phyloP scores from a whole-genome alignment of 306 rosid genomes.

The Lotus japonicus region DNA sequence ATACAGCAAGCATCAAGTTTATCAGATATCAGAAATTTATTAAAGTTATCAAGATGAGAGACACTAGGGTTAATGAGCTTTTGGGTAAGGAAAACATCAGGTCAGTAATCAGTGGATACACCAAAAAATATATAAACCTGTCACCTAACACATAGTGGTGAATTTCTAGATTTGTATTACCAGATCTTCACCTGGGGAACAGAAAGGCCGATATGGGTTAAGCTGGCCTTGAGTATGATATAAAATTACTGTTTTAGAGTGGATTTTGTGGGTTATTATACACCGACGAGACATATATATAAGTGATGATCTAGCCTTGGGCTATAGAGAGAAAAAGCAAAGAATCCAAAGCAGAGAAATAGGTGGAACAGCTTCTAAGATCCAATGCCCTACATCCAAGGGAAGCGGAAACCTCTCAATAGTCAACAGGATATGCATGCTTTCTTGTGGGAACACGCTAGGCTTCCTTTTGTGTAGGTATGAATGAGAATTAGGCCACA shows the following conservation, averaged over 20 bases:
- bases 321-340: background rate
- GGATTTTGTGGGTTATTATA: background rate
- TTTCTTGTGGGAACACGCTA: background rate
- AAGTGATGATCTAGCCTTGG: background rate
- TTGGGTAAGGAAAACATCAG: background rate
- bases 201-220: background rate
- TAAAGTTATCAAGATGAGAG: background rate
- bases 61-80: background rate
- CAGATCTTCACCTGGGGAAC: background rate
- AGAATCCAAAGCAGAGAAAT: background rate
- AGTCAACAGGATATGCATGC: background rate
- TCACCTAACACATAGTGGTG: background rate
- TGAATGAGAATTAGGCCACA: background rate
- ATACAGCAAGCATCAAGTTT: background rate
- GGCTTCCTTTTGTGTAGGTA: background rate
- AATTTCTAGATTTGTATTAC: background rate
- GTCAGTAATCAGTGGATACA: background rate
- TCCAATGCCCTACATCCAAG: no score
- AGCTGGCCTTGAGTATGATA: background rate
- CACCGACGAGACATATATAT: background rate
- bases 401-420: background rate
- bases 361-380: background rate
- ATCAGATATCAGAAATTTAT: background rate
- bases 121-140: background rate
- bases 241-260: background rate